These are phyloP conservation scores for Cladosporium halotolerans DNA, from an alignment of 2,329 filamentous ascomycete genomes.

Conservation along the genomic window DNA sequence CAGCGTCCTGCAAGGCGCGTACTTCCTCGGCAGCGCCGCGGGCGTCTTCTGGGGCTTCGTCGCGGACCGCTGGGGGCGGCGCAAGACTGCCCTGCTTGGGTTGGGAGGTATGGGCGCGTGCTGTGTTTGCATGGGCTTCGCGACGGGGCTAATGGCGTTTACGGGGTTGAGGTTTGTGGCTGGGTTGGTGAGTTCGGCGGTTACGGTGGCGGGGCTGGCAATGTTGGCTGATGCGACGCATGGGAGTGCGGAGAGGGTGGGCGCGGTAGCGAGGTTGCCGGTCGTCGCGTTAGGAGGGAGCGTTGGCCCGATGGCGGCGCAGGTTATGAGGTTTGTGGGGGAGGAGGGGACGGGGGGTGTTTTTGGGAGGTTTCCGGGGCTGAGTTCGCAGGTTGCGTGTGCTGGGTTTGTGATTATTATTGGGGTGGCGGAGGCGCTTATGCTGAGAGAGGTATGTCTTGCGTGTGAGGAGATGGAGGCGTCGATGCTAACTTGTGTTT, in stretches of 20 bases:
- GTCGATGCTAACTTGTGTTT: constrained; percentile 5
- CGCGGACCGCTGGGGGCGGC: constrained; percentile 38
- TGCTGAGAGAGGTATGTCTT: constrained; percentile 36
- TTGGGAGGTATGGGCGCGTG: constrained; percentile 39
- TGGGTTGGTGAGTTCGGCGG: constrained; percentile 39
- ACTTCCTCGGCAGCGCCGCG: constrained; percentile 40
- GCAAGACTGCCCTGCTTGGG: constrained; percentile 40
- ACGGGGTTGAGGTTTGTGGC: constrained; percentile 39
- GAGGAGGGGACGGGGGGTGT: constrained; percentile 32
- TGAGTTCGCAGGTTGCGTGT: constrained; percentile 41
- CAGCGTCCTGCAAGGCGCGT: constrained; percentile 44
- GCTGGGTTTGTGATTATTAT: constrained; percentile 37
- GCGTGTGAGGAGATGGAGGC: neutral
- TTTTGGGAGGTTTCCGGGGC: constrained; percentile 38
- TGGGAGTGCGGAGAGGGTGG: constrained; percentile 26
- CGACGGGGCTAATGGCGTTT: constrained; percentile 37
- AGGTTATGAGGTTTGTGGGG: constrained; percentile 38
- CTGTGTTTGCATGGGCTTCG: constrained; percentile 43
- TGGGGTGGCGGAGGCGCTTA: constrained; percentile 33
- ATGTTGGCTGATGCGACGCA: constrained; percentile 40
- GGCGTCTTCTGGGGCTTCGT: constrained; percentile 42
- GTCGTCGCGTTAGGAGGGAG: constrained; percentile 41
- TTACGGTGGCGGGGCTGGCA: constrained; percentile 39
- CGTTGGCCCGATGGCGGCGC: constrained; percentile 40
- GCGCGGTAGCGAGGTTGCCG: constrained; percentile 39